These are phyloP conservation scores for Trichosporon coremiiforme DNA, from an alignment of 1,284 basidiomycete species.

Conservation along the genomic window DNA sequence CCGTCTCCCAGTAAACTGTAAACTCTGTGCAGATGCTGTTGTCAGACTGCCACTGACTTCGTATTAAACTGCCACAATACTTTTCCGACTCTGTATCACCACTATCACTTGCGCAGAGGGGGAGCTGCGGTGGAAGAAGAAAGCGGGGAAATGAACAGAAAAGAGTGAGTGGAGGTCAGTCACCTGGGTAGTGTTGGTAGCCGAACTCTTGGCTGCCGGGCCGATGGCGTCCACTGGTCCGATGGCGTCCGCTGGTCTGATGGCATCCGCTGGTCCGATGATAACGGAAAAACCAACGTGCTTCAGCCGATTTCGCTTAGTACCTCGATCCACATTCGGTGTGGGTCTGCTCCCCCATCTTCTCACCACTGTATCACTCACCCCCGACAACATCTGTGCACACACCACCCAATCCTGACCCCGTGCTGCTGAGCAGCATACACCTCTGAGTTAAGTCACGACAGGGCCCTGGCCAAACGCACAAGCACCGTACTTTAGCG, in stretches of 20 bases:
- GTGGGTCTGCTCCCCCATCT: background rate
- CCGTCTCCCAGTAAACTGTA: background rate
- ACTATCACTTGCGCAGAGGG: background rate
- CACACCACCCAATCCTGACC: too few species aligned
- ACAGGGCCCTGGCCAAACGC: too few species aligned
- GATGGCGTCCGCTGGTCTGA: background rate
- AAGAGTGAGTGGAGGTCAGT: background rate
- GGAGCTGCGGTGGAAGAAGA: background rate
- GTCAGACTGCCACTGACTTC: background rate
- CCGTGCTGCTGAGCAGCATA: too few species aligned
- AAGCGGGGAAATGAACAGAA: background rate
- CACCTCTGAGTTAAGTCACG: too few species aligned
- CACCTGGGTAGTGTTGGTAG: background rate
- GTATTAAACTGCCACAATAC: background rate
- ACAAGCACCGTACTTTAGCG: too few species aligned
- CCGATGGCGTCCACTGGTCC: too few species aligned
- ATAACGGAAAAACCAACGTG: conserved; percentile 17
- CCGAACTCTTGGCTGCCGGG: too few species aligned
- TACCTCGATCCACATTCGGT: background rate
- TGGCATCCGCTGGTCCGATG: background rate
- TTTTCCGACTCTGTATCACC: background rate
- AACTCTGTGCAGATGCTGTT: background rate
- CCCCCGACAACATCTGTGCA: background rate
- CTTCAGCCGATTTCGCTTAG: background rate
- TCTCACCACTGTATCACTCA: background rate